Percentiles rank a stretch among this genome's conserved stretches.
These are phyloP conservation scores for Diutina pseudorugosa DNA, from an alignment of 1,139 yeast genomes.

Conservation along the genomic window DNA sequence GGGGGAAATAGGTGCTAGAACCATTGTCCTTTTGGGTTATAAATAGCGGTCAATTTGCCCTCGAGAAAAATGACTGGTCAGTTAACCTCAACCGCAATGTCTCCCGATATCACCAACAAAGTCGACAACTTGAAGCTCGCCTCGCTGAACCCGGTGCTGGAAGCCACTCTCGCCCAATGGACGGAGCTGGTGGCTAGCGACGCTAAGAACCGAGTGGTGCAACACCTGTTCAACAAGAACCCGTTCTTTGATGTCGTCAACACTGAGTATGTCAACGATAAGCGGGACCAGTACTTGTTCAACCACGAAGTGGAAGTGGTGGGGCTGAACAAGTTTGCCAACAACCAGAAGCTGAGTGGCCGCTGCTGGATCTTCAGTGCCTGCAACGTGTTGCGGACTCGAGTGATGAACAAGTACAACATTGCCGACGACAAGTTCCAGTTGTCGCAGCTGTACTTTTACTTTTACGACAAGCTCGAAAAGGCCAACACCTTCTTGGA, in stretches of 20 bases:
- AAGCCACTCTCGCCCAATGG: background rate
- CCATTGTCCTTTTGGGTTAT: too few species aligned
- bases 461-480: constrained; percentile 65
- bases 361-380: constrained; percentile 87
- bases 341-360: constrained; percentile 65
- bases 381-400: constrained; percentile 55
- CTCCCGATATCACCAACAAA: background rate
- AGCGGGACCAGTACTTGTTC: constrained; percentile 39
- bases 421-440: constrained; percentile 51
- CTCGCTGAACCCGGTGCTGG: background rate
- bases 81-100: background rate
- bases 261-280: constrained; percentile 16
- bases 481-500: constrained; percentile 69
- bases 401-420: constrained; percentile 49
- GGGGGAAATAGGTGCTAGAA: too few species aligned
- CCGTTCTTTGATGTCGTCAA: constrained; percentile 32
- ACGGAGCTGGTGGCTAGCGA: constrained; percentile 22
- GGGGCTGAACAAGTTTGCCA: constrained; percentile 48
- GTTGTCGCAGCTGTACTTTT: constrained; percentile 56
- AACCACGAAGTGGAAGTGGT: constrained; percentile 48
- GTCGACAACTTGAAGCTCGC: background rate
- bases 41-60: too few species aligned
- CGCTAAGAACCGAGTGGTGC: constrained; percentile 47
- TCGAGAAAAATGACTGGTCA: too few species aligned
- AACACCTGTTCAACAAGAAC: constrained; percentile 43